These are phyloP conservation scores for Zygoascus ofunaensis DNA, from an alignment of 805 yeast genomes.

Conservation along the genomic window DNA sequence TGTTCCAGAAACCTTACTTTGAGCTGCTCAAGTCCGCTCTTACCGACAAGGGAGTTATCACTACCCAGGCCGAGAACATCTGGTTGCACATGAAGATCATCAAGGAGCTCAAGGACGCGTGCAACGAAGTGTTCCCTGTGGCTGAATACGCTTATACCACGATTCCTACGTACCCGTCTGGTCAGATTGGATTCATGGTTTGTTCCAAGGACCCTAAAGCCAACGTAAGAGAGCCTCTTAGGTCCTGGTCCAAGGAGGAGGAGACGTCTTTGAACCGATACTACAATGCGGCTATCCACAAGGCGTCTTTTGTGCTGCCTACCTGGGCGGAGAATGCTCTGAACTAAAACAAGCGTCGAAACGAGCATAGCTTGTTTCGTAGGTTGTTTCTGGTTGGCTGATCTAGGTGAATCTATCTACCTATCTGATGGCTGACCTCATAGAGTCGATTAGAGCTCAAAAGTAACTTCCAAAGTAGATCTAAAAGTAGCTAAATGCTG, in stretches of 20 bases:
- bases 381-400: too few relatives aligned
- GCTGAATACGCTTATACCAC: conserved; percentile 87
- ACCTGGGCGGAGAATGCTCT: conserved; percentile 68
- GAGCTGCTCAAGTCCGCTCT: conserved; percentile 56
- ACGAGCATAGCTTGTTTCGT: too few relatives aligned
- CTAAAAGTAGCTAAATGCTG: too few relatives aligned
- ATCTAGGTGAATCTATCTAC: too few relatives aligned
- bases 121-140: conserved; percentile 78
- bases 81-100: conserved; percentile 87
- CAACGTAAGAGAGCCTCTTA: conserved; percentile 58
- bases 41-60: conserved; percentile 54
- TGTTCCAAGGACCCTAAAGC: conserved; percentile 68
- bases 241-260: conserved; percentile 52
- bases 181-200: conserved; percentile 97
- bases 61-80: conserved; percentile 84
- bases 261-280: conserved; percentile 64
- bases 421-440: too few relatives aligned
- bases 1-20: conserved; percentile 73
- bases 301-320: conserved; percentile 85
- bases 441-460: too few relatives aligned
- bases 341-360: too few relatives aligned
- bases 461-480: too few relatives aligned
- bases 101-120: conserved; percentile 70
- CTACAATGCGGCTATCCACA: conserved; percentile 77
- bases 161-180: conserved; percentile 95